Conservation (phyloP, 805 yeast species). For the Zygosaccharomyces gambellarensis region DNA sequence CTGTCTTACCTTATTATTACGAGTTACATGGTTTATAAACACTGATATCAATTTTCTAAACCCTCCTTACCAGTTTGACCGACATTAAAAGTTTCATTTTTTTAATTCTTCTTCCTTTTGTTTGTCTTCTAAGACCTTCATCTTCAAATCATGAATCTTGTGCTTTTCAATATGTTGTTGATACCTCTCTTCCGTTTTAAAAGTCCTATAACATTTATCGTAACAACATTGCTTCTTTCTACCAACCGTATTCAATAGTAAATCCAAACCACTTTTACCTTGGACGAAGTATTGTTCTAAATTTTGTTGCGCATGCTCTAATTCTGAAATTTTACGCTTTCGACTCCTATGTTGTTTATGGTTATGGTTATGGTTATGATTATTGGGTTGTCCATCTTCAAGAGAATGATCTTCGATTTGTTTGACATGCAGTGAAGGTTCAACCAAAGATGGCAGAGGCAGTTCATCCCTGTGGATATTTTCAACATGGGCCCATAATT, state of each 20-base stretch:
- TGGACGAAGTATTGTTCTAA: slow-evolving; percentile 26
- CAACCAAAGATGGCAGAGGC: not conserved
- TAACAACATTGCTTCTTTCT: slow-evolving; percentile 45
- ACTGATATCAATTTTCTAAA: not conserved
- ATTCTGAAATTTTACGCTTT: slow-evolving; percentile 15
- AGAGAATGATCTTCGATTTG: not conserved
- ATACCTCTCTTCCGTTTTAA: slow-evolving; percentile 38
- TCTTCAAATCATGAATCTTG: slow-evolving; percentile 32
- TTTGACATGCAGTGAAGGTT: not conserved
- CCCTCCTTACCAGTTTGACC: not conserved
- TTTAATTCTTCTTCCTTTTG: not conserved
- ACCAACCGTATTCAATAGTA: slow-evolving; percentile 35
- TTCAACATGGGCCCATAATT: slow-evolving; percentile 52
- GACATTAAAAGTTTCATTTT: not conserved
- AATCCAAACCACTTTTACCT: slow-evolving; percentile 25
- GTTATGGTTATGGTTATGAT: not conserved
- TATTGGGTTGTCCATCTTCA: not conserved
- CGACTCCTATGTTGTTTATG: not conserved
- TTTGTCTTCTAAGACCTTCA: slow-evolving; percentile 24
- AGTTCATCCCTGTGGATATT: slow-evolving; percentile 37
- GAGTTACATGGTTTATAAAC: slow-evolving; percentile 1
- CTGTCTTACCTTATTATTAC: not conserved
- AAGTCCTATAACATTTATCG: slow-evolving; percentile 48
- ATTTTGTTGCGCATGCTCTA: slow-evolving; percentile 18
- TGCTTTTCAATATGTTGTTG: slow-evolving; percentile 34